phyloP scores from a whole-genome alignment of 2,329 filamentous ascomycete species.

The Paracorniculantispora psalliotae region DNA sequence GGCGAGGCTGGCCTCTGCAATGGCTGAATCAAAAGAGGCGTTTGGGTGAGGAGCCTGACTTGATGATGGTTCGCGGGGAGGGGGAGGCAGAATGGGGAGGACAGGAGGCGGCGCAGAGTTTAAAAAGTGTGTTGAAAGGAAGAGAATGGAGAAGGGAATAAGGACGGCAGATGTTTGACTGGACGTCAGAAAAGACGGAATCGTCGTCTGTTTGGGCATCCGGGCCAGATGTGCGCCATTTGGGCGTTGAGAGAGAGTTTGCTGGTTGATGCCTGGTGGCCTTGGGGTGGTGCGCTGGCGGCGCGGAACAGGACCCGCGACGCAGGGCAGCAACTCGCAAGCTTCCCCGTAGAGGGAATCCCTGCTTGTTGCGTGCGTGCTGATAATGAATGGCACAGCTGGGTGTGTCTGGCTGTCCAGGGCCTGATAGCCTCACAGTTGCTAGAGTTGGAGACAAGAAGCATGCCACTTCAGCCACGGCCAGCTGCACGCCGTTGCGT shows the following conservation, averaged over 20 bases:
- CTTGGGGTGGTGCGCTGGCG: too few relatives aligned
- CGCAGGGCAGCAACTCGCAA: too few relatives aligned
- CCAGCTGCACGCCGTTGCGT: not conserved
- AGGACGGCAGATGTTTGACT: not conserved
- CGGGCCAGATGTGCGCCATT: too few relatives aligned
- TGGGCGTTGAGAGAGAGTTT: not conserved
- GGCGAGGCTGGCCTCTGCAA: not conserved
- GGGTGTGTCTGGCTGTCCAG: too few relatives aligned
- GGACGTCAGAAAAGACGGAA: not conserved
- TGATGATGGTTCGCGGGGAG: not conserved
- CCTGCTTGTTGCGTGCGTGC: too few relatives aligned
- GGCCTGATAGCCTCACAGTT: not conserved
- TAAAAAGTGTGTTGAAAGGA: not conserved
- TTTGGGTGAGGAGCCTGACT: not conserved
- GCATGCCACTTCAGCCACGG: not conserved
- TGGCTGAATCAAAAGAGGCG: slow-evolving; percentile 1
- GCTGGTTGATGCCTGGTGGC: not conserved
- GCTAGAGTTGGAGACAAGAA: not conserved
- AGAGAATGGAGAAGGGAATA: not conserved
- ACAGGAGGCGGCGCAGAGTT: not conserved
- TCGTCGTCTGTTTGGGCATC: not conserved
- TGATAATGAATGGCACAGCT: too few relatives aligned
- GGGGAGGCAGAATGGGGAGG: not conserved
- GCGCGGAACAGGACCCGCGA: too few relatives aligned
- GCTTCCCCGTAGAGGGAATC: too few relatives aligned